phyloP scores from a whole-genome alignment of 805 yeast genomes.

The Candida germanica region DNA sequence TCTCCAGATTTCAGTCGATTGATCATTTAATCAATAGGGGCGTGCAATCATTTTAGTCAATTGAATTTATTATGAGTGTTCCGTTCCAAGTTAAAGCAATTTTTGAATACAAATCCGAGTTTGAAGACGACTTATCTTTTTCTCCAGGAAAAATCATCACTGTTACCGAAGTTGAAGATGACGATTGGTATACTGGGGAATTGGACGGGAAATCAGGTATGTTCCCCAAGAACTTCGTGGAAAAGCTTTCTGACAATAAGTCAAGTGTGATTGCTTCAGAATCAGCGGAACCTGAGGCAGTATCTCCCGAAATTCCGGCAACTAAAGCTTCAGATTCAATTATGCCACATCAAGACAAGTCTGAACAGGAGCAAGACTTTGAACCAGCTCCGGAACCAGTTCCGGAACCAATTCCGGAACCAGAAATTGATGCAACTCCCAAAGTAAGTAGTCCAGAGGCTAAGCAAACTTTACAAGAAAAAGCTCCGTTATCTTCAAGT shows the following conservation, averaged over 20 bases:
- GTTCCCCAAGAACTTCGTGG: conserved; percentile 86
- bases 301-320: neutral
- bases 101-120: conserved; percentile 58
- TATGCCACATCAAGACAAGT: conserved; percentile 6
- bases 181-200: conserved; percentile 84
- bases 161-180: conserved; percentile 81
- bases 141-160: conserved; percentile 63
- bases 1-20: no score
- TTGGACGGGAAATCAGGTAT: conserved; percentile 69
- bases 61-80: conserved; percentile 6
- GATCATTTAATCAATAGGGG: no score
- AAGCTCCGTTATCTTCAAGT: neutral
- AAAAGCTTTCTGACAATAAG: conserved; percentile 17
- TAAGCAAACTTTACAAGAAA: neutral
- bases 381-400: conserved; percentile 3
- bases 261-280: no score
- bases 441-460: neutral
- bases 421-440: neutral
- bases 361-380: conserved; percentile 1
- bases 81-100: conserved; percentile 73
- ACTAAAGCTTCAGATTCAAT: conserved; percentile 1
- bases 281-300: neutral
- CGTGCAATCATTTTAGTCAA: no score
- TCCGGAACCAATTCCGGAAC: conserved; percentile 1
- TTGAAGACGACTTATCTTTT: conserved; percentile 81